Base-by-base conservation (phyloP, 2,329 filamentous ascomycete species). In the Podosphaera leucotricha region DNA sequence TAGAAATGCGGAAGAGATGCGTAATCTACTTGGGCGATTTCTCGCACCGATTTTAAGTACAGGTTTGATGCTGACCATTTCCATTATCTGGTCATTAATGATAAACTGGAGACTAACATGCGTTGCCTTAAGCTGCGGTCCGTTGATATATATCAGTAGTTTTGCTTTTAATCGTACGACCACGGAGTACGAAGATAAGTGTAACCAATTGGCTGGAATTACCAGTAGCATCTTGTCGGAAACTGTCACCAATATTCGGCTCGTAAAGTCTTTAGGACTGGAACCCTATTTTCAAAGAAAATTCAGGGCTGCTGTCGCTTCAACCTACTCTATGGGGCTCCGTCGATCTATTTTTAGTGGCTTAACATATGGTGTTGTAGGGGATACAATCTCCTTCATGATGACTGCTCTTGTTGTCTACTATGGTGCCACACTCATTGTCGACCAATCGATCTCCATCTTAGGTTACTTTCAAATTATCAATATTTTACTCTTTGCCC, bases 1-100 rank as follows among this genome's bases (percentile, higher is more conserved):
- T 53, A 71, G 79, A 15, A 81, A 83, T 53, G 80, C 79, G 0
- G 85, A 95, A 57, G 84, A 93, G 56, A 86, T 90, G 72, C 72
- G 81, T 7, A 85, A 82, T 52, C 63, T 95, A 0, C 67, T 92
- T 0, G 80, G 81, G 1, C 72, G 80, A 1, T 92, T 93, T 54
- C 67, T 77, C 0, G 78, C 80, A 1, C 72, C 80, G 44, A 59
- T 79, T 0, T 65, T 86, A 13, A 71, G 78, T 8, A 75, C 80
- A 2, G 55, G 66, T 0, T 60, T 73, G 43, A 86, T 92, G 68
- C 66, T 81, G 16, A 46, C 62, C 0, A 69, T 79, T n/a, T 75
- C 82, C 0, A 54, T 90, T 6, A 54, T 70, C 1, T 94, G 85
- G 86, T 76, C 82, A 3, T 59, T 92, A 15, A 57, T 66, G 0